Evolutionary conservation across 2,329 filamentous ascomycete genomes (phyloP), one percentile per base, ranked within the genome.

Genomic region (Ploettnerulaceae sp.): DNA sequence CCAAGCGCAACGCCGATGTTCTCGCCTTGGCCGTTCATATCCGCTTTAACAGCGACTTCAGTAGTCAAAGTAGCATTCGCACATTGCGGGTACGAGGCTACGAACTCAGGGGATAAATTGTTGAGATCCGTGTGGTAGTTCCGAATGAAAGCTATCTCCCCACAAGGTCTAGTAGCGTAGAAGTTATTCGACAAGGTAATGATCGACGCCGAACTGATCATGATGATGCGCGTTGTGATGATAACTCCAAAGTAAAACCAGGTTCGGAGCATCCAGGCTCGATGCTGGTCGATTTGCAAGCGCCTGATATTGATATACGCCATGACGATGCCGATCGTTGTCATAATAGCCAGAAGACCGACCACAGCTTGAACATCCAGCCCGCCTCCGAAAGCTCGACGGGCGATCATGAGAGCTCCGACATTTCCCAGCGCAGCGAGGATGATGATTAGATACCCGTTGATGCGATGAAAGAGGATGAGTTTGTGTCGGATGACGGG

Each of bases 201-300:
- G 7, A 74, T 65, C 2, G 51, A 52, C 1, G 69, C 67, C 0
- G 67, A 54, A 28, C 73, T 61, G 45, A 71, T 63, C 31, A 75
- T 63, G 25, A 78, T 68, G 20, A 78, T 50, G 7, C 77, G 71
- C 33, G 67, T 62, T 0, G 76, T 77, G 51, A 81, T 69, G 51
- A 81, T 76, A 2, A 66, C 63, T 3, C 69, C 69, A n/a, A 73
- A 68, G 51, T 72, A 72, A 29, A 73, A 64, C 73, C 73, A 75
- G 6, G 72, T 68, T 17, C 79, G 62, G 22, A 83, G 56, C 79
- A 82, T 83, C 79, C 78, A 83, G 2, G 76, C 75, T 1, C 79
- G 70, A 50, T 83, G 79, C 56, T 82, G 73, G 24, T 82, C 77
- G 38, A 85, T 77, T 57, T 82, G 78, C 2, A 82, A 61, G 2